phyloP scores from a whole-genome alignment of 148 eudicot genomes.

The Vaccinium myrtillus region DNA sequence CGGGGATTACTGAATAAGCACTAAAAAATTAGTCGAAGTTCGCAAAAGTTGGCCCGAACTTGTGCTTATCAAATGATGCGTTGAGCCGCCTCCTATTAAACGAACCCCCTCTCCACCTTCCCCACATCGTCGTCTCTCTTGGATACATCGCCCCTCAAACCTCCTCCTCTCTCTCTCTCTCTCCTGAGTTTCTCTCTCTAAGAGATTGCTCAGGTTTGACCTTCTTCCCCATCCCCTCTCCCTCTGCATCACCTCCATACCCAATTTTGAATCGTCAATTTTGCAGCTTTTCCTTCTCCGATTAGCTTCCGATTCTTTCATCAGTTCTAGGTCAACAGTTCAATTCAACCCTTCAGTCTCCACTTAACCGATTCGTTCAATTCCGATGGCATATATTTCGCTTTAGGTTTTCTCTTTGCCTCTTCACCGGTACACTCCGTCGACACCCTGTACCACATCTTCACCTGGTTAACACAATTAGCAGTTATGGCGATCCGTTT shows the following conservation, averaged over 20 bases:
- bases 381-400: slow-evolving; percentile 33
- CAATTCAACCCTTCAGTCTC: slow-evolving; percentile 45
- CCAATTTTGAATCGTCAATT: neutral
- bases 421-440: slow-evolving; percentile 11
- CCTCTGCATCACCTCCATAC: neutral
- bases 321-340: slow-evolving; percentile 13
- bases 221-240: neutral
- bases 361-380: slow-evolving; percentile 13
- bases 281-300: neutral
- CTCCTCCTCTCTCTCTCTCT: neutral
- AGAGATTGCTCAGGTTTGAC: neutral
- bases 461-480: slow-evolving; percentile 28
- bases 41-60: too few relatives aligned
- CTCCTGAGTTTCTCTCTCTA: neutral
- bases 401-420: slow-evolving; percentile 26
- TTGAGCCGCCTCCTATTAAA: neutral
- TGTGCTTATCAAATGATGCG: neutral
- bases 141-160: neutral
- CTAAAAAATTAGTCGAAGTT: too few relatives aligned
- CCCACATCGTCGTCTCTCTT: neutral
- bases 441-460: slow-evolving; percentile 36
- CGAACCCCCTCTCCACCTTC: neutral
- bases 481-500: slow-evolving; percentile 70
- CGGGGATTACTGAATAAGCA: too few relatives aligned
- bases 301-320: neutral